A percentile compares a stretch with the other conserved stretches of the same genome.
Evolutionary conservation across 257 asterid genomes (phyloP).

Genomic region (Solanum phureja): DNA sequence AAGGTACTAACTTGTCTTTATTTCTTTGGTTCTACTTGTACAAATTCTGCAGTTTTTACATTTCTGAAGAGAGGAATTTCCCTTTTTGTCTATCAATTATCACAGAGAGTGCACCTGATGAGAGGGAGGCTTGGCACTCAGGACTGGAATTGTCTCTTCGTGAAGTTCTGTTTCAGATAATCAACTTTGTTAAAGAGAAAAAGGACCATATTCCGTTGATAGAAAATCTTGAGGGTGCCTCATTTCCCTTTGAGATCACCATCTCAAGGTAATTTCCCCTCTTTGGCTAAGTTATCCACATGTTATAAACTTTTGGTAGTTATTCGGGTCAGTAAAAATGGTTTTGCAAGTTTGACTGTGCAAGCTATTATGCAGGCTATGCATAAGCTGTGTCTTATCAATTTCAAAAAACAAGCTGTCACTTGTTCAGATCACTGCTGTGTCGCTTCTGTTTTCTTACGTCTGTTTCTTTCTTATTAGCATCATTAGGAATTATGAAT

Average conservation of each 20-base stretch:
- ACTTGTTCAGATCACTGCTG: not conserved
- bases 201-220: conserved; percentile 88
- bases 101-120: conserved; percentile 48
- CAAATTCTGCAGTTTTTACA: not conserved
- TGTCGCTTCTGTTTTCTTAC: not conserved
- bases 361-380: not conserved
- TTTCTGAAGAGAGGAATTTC: not conserved
- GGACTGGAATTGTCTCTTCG: conserved; percentile 71
- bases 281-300: not conserved
- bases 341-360: not conserved
- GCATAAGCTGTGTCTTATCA: not conserved
- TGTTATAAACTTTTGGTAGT: not conserved
- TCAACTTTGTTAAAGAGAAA: conserved; percentile 85
- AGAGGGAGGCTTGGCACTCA: conserved; percentile 62
- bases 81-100: not conserved
- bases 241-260: conserved; percentile 85
- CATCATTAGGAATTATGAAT: not conserved
- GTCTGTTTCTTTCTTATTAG: not conserved
- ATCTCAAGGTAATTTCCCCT: conserved; percentile 58
- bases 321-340: not conserved
- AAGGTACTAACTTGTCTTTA: conserved; percentile 39
- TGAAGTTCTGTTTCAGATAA: conserved; percentile 85
- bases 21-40: not conserved
- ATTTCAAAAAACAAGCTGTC: too few relatives aligned
- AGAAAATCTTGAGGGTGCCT: conserved; percentile 72